These are phyloP conservation scores for Cucurbita ficifolia DNA, from an alignment of 306 rosid species.

Conservation along the genomic window DNA sequence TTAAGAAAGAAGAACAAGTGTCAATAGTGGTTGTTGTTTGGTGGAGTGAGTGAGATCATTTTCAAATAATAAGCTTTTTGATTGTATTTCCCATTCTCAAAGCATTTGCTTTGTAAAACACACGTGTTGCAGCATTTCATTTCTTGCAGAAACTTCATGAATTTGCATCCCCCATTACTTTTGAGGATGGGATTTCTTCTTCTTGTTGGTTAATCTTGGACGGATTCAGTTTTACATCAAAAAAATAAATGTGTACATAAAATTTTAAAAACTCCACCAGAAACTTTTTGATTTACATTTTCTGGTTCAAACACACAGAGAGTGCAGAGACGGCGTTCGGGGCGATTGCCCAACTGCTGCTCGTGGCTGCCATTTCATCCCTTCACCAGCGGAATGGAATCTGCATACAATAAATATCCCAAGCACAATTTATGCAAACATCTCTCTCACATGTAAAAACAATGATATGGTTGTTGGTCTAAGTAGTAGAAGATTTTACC, in stretches of 20 bases:
- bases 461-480: neutral
- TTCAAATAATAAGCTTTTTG: neutral
- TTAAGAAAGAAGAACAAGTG: neutral
- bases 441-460: neutral
- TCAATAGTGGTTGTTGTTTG: neutral
- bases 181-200: neutral
- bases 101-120: neutral
- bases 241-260: neutral
- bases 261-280: neutral
- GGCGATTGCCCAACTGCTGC: neutral
- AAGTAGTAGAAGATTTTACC: constrained; percentile 20
- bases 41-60: neutral
- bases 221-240: neutral
- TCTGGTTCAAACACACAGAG: neutral
- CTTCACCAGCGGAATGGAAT: constrained; percentile 2
- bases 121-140: neutral
- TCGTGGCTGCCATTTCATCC: neutral
- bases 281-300: neutral
- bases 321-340: neutral
- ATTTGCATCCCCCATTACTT: neutral
- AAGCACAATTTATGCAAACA: neutral
- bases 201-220: neutral
- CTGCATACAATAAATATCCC: neutral
- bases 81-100: neutral
- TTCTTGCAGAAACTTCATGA: constrained; percentile 5